Base-by-base conservation (phyloP, 1,284 basidiomycete species). In the Cutaneotrichosporon dermatis region DNA sequence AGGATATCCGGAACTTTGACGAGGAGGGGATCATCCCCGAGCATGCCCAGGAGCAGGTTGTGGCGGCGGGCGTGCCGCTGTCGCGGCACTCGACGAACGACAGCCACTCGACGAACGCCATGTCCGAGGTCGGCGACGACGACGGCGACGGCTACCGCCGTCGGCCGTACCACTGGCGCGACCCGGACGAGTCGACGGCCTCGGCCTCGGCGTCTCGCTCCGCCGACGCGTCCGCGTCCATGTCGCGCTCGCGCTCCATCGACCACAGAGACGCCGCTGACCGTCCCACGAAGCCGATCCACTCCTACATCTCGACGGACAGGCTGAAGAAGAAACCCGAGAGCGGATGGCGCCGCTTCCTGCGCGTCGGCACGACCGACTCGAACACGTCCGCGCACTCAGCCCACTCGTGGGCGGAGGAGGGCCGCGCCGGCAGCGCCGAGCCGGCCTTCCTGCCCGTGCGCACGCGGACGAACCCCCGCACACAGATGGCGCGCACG, bases 81-180 rank as follows among this genome's bases (percentile, higher is more conserved):
- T 7, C 16, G 37, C 37, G 50, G 16, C 10, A 25, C 1, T 13
- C 39, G 15, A 15, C 42, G 8, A 36, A 54, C 42, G 54, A 57
- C 39, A 53, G 57, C 25, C 59, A 64, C 55, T 64, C 62, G 34
- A 64, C 62, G 10, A 64, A 64, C 34, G 62, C 62, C 2, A 51
- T 54, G 4, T 61, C 59, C 7, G 59, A 61, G 51, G 37, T 40
- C 37, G 35, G 48, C 9, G 40, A 57, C 43, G 57, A 59, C 12
- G 58, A 62, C 9, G 57, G 54, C 16, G 61, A 62, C 50, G 61
- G 61, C 6, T 62, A 37, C 34, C 54, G 57, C 4, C 59, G 59
- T n/a, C 48, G 59, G 4, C 56, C 59, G 37, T 58, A 64, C 50
- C 41, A 25, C 16, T 55, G 45, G 45, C 16, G n/a, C n/a, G n/a